Conservation (phyloP, 352 stramenopile genomes). For the Pythium folliculosum region DNA sequence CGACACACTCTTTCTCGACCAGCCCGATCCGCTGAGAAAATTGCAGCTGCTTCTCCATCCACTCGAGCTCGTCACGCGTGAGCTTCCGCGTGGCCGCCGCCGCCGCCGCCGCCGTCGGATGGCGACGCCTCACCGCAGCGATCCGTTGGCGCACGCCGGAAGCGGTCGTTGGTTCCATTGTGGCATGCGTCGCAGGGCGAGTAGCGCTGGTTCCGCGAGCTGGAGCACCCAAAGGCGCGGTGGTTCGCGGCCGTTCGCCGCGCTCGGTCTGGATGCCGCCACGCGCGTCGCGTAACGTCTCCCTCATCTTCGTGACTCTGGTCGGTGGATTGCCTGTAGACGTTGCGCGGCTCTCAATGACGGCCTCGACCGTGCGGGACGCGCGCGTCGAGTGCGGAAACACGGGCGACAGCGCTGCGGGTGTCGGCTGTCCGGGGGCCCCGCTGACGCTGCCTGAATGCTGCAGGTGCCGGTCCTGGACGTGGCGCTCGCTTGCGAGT, state of each 20-base stretch:
- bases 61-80: slow-evolving; percentile 48
- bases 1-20: slow-evolving; percentile 57
- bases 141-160: slow-evolving; percentile 31
- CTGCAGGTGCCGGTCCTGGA: slow-evolving; percentile 41
- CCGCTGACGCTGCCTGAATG: not conserved
- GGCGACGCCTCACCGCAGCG: slow-evolving; percentile 38
- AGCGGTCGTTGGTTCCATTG: not conserved
- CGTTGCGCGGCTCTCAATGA: slow-evolving; percentile 36
- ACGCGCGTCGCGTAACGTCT: slow-evolving; percentile 46
- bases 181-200: slow-evolving; percentile 14
- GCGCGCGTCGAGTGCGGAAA: slow-evolving; percentile 11
- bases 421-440: not conserved
- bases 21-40: slow-evolving; percentile 38
- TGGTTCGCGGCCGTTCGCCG: slow-evolving; percentile 21
- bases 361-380: slow-evolving; percentile 47
- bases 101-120: not conserved
- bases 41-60: slow-evolving; percentile 67
- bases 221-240: not conserved
- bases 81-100: slow-evolving; percentile 21
- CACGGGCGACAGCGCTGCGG: slow-evolving; percentile 2
- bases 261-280: slow-evolving; percentile 54
- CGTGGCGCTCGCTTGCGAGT: slow-evolving; percentile 33
- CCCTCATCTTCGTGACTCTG: slow-evolving; percentile 32
- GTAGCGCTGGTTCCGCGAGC: not conserved
- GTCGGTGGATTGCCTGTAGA: slow-evolving; percentile 6